Evolutionary conservation across 2,329 filamentous ascomycete genomes (phyloP).

Genomic region (Fusarium pseudoanthophilum): DNA sequence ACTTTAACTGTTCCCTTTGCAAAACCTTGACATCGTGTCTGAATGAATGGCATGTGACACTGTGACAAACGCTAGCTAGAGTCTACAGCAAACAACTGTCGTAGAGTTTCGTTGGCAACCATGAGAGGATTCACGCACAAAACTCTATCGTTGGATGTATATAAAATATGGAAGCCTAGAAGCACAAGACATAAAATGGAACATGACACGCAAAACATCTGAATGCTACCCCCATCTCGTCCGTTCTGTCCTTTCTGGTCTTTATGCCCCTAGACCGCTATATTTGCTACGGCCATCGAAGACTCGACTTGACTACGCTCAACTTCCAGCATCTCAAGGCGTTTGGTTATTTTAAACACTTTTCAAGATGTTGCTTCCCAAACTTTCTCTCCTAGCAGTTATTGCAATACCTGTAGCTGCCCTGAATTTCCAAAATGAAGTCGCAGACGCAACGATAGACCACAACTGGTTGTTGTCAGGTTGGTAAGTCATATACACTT

Average conservation of each 20-base stretch:
- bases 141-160: neutral
- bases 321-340: neutral
- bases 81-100: conserved; percentile 10
- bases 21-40: neutral
- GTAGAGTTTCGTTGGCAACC: neutral
- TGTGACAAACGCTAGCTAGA: conserved; percentile 10
- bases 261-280: neutral
- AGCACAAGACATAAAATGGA: neutral
- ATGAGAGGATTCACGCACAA: neutral
- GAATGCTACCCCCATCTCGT: neutral
- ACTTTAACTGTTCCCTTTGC: neutral
- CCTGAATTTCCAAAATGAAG: neutral
- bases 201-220: neutral
- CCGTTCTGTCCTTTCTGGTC: neutral
- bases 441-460: neutral
- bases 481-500: neutral
- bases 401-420: neutral
- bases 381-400: neutral
- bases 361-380: neutral
- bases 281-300: neutral
- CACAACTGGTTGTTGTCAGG: neutral
- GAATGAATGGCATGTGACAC: neutral
- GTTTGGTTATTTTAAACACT: neutral
- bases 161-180: neutral
- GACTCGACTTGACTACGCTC: neutral